Base-by-base conservation (phyloP, 352 stramenopile species). In the Pythium angustatum region DNA sequence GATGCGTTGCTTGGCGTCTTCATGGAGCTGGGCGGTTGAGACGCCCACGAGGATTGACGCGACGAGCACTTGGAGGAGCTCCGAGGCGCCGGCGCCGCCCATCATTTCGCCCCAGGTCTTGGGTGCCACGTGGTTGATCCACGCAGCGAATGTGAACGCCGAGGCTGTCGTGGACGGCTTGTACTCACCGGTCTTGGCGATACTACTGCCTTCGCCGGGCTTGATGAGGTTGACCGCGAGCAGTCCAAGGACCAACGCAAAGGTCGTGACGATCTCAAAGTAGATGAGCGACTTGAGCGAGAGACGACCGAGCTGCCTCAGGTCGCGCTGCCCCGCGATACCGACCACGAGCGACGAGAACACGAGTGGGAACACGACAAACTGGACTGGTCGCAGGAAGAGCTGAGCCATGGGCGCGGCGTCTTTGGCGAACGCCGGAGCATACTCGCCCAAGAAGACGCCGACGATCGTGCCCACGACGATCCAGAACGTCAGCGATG, bases 401-500 rank as follows among this genome's bases (percentile, higher is more conserved):
- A 88, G 59, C 28, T 86, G 73, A 34, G 78, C 74, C 70, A 85
- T 78, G 1, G 79, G 79, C n/a, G 73, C 71, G 10, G 79, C 79
- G 47, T 83, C 66, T 47, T 81, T 73, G 14, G 73, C 75, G 58
- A 88, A 86, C 7, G 22, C 49, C 11, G 79, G 79, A 21, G 79
- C 79, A 26, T 78, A 76, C 38, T 81, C 47, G 15, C 79, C 79
- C 5, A 88, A 66, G 8, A 86, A 41, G 50, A 88, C 77, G 6
- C 79, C 79, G 24, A 79, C 14, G 41, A 75, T 34, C 58, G 79
- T 82, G 28, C 67, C 70, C 5, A 71, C 51, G 19, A 86, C 27
- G 61, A 88, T 85, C 79, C 79, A 88, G 54, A 88, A 88, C 5
- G 77, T 84, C 34, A 88, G 59, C 43, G 77, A 85, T 50, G 75